These are phyloP conservation scores for Polytrichum commune DNA, from an alignment of 225 moss, liverwort and hornwort genomes.

Conservation along the genomic window DNA sequence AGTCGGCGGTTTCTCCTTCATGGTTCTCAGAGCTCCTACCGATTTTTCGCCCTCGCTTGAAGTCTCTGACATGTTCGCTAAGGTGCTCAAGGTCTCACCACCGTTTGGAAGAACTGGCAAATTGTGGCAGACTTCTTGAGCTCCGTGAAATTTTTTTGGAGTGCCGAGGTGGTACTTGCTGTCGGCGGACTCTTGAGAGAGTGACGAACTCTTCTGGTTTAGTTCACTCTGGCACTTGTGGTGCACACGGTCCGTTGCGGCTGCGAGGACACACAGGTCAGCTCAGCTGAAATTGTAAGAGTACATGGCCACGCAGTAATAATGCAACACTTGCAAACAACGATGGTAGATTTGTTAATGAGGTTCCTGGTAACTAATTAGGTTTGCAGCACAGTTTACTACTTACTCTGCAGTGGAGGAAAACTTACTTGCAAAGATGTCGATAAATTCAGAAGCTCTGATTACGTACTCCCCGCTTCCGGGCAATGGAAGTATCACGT, in stretches of 20 bases:
- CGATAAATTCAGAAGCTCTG: conserved; percentile 71
- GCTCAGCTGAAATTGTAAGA: too few relatives aligned
- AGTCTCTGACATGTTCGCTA: neutral
- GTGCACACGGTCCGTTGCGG: too few relatives aligned
- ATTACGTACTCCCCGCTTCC: conserved; percentile 72
- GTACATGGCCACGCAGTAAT: too few relatives aligned
- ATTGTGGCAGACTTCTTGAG: neutral
- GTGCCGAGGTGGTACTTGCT: conserved; percentile 6
- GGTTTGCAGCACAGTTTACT: too few relatives aligned
- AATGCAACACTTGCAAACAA: too few relatives aligned
- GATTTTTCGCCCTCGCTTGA: conserved; percentile 9
- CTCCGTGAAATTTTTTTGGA: conserved; percentile 8
- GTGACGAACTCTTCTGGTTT: conserved; percentile 9
- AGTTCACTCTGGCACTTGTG: conserved; percentile 20
- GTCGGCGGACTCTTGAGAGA: neutral
- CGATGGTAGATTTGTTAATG: too few relatives aligned
- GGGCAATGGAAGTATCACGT: conserved; percentile 67
- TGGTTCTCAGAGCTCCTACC: conserved; percentile 16
- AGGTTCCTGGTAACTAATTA: too few relatives aligned
- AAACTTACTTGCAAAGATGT: conserved; percentile 44
- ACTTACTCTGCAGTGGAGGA: too few relatives aligned
- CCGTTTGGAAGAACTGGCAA: neutral
- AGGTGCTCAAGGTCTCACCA: conserved; percentile 4
- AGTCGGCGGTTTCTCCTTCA: conserved; percentile 18
- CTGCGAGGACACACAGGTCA: too few relatives aligned